phyloP scores from a whole-genome alignment of 108 stramenopile species.

The Cyclostephanos invisitatus region DNA sequence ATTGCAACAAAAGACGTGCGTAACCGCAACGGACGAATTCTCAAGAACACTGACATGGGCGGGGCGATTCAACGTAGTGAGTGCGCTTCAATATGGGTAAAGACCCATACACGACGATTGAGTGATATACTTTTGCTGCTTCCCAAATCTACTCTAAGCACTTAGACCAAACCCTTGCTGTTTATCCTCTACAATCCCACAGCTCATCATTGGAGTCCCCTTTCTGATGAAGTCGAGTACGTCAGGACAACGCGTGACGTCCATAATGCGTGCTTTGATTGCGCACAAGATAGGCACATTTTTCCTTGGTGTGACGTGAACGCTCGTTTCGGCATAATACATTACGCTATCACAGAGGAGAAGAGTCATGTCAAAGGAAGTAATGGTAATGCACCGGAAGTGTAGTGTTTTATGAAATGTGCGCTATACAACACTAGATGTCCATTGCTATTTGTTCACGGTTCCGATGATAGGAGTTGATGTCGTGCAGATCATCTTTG shows the following conservation, averaged over 20 bases:
- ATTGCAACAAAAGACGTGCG: constrained; percentile 36
- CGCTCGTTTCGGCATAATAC: constrained; percentile 85
- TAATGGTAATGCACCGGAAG: neutral
- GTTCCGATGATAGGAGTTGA: too few species aligned
- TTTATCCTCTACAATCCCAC: constrained; percentile 6
- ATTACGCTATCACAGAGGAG: constrained; percentile 29
- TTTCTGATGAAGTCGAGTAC: constrained; percentile 82
- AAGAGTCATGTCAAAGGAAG: neutral
- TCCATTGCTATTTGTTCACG: neutral
- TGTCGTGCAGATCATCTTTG: too few species aligned
- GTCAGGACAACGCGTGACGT: constrained; percentile 73
- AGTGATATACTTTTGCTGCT: neutral
- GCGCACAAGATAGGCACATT: constrained; percentile 87
- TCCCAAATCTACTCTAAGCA: neutral
- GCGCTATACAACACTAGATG: neutral
- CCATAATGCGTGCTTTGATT: constrained; percentile 71
- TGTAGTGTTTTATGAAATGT: neutral
- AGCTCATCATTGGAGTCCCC: constrained; percentile 89
- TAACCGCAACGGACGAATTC: constrained; percentile 76
- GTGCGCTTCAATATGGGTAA: neutral
- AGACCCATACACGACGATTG: neutral
- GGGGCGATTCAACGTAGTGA: constrained; percentile 48
- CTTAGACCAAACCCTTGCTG: neutral
- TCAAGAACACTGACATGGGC: constrained; percentile 72
- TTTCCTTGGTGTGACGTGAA: constrained; percentile 89